These are phyloP conservation scores for Stenogyne calaminthoides DNA, from an alignment of 305 asterid genomes.

Conservation along the genomic window DNA sequence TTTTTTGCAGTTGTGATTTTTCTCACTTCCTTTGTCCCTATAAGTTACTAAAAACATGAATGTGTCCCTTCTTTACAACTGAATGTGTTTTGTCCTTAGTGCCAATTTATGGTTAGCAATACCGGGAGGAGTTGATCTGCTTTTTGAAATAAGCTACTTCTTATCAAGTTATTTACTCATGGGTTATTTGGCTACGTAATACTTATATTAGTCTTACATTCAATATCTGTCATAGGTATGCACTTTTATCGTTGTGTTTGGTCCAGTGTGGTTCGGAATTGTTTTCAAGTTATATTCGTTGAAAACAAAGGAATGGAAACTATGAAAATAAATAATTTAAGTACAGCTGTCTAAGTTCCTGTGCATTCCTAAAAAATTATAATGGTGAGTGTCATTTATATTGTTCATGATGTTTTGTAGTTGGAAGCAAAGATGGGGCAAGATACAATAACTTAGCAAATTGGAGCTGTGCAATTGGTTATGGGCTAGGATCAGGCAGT, in stretches of 20 bases:
- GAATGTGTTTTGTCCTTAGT: background rate
- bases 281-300: constrained; percentile 16
- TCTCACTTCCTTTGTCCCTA: background rate
- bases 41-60: background rate
- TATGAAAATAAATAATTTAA: background rate
- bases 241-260: background rate
- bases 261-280: constrained; percentile 5
- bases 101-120: background rate
- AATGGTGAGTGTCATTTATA: constrained; percentile 8
- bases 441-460: constrained; percentile 73
- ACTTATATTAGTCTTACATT: background rate
- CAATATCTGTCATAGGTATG: constrained; percentile 7
- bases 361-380: background rate
- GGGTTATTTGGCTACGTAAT: constrained; percentile 19
- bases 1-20: constrained; percentile 9
- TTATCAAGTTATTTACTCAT: background rate
- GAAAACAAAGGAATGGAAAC: background rate
- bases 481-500: constrained; percentile 87
- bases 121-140: background rate
- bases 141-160: constrained; percentile 4
- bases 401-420: constrained; percentile 42
- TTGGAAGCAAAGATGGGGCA: constrained; percentile 61
- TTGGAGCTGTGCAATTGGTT: constrained; percentile 93
- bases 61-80: background rate
- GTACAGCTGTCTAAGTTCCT: constrained; percentile 3